Evolutionary conservation across 495 filamentous ascomycete genomes (phyloP), one percentile per base, ranked within the genome.

Genomic region (Hypoxylon trugodes): DNA sequence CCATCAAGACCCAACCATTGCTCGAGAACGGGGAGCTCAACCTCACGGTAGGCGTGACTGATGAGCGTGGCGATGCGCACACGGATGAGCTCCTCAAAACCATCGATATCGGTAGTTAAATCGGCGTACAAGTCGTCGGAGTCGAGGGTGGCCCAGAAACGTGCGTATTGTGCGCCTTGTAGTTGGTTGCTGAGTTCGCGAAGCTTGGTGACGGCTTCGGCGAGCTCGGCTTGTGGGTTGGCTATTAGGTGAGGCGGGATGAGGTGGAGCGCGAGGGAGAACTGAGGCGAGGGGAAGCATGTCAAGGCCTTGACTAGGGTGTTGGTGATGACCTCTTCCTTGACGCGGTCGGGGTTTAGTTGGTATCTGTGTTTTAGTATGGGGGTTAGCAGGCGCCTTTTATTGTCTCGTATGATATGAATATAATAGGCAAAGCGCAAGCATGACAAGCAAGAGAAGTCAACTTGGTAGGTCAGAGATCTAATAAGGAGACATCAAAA

Each of bases 311-410:
- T 98, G 79, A 94, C 91, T 75, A 99, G 92, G 86, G 97, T 89
- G 83, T 97, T 97, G 83, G 96, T 97, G 73, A 92, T 91, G 69
- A 90, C 91, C 79, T 99, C 96, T 69, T 96, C 89, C 76, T 93
- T 92, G 77, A 92, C 87, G 67, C 97, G 93, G 85, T 97, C 93
- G 16, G 95, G 94, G 85, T 99, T 99, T 84, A 99, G 97, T 82
- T 99, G 96, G 87, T 98, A 99, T 58, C 96, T 98, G 69, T 18
- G 9, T 37, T 36, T 19, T 21, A 12, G 53, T n/a, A 30, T 24
- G 46, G 26, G 42, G 13, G 22, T 50, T 66, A 64, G 59, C 57
- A 21, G 60, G 64, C 3, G 26, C 32, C 41, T 28, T 6, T 15
- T 25, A 0, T 7, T 12, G 9, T 32, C 6, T 24, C 4, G 4